These are phyloP conservation scores for Thraustochytrium striatum DNA, from an alignment of 352 stramenopile species.

Conservation along the genomic window DNA sequence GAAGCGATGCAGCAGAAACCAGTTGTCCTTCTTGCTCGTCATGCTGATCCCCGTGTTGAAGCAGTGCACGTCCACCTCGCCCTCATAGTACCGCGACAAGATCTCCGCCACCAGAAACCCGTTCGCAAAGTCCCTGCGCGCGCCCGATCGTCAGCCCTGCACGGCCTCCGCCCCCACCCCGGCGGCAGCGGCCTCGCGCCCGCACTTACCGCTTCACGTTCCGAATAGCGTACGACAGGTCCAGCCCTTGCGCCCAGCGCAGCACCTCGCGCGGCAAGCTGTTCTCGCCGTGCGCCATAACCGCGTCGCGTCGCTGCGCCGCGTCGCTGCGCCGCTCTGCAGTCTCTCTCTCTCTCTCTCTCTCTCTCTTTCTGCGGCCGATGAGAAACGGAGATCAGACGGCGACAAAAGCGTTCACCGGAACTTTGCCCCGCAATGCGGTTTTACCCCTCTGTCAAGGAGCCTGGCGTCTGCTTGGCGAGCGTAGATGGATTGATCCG, in stretches of 20 bases:
- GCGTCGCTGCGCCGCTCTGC: background rate
- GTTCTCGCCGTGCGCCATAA: background rate
- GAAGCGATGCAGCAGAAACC: constrained; percentile 69
- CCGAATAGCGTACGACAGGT: constrained; percentile 81
- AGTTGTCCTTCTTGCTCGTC: constrained; percentile 81
- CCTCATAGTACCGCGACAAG: constrained; percentile 76
- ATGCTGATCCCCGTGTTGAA: constrained; percentile 78
- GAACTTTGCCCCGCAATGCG: no score
- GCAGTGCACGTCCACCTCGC: constrained; percentile 79
- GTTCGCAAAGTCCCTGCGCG: constrained; percentile 80
- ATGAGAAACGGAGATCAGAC: no score
- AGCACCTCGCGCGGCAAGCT: constrained; percentile 64
- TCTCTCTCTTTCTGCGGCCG: no score
- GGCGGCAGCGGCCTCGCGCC: background rate
- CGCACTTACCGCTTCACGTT: constrained; percentile 70
- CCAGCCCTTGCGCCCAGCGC: constrained; percentile 78
- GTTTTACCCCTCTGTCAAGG: no score
- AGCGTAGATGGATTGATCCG: no score
- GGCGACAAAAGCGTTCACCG: no score
- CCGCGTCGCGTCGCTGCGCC: background rate
- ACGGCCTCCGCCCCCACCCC: background rate
- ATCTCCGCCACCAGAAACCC: constrained; percentile 79
- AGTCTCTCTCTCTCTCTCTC: background rate
- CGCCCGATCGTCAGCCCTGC: constrained; percentile 51
- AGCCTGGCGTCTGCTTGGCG: no score